Evolutionary conservation across 768 basidiomycete genomes (phyloP).

Genomic region (Amanita rimosa): DNA sequence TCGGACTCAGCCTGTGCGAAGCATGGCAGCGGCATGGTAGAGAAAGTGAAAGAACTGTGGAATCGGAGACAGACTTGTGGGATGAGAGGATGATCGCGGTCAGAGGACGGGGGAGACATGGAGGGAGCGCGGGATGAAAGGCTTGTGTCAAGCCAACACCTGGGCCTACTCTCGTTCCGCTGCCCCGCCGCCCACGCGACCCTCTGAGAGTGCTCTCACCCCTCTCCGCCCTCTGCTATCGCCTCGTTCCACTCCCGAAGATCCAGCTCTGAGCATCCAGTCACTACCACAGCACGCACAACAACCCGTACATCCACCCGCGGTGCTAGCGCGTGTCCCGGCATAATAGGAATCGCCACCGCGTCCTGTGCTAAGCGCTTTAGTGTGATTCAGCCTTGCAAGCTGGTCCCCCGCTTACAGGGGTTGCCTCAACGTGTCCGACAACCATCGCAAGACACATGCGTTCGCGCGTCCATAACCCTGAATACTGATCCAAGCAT

Average conservation of each 20-base stretch:
- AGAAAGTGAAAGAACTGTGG: not conserved
- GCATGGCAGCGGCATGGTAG: not conserved
- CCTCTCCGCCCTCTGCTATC: conserved; percentile 14
- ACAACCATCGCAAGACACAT: conserved; percentile 40
- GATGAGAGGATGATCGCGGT: not conserved
- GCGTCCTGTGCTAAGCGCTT: conserved; percentile 18
- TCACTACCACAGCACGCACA: conserved; percentile 42
- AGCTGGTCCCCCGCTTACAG: conserved; percentile 22
- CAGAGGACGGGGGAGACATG: conserved; percentile 10
- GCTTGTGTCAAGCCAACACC: conserved; percentile 18
- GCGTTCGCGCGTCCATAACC: conserved; percentile 41
- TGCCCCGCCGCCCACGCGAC: not conserved
- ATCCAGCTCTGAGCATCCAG: conserved; percentile 35
- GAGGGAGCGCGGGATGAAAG: conserved; percentile 11
- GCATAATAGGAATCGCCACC: conserved; percentile 30
- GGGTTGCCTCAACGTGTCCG: conserved; percentile 42
- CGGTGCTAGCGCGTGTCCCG: conserved; percentile 26
- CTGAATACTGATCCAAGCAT: conserved; percentile 29
- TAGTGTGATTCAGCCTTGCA: conserved; percentile 4
- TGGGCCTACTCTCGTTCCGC: conserved; percentile 19
- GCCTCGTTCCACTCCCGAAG: conserved; percentile 29
- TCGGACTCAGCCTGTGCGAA: conserved; percentile 9
- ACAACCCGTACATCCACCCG: conserved; percentile 33
- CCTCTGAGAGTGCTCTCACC: not conserved
- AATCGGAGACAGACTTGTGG: not conserved